phyloP scores from a whole-genome alignment of 2,329 filamentous ascomycete genomes.

The Diaporthe longicolla region DNA sequence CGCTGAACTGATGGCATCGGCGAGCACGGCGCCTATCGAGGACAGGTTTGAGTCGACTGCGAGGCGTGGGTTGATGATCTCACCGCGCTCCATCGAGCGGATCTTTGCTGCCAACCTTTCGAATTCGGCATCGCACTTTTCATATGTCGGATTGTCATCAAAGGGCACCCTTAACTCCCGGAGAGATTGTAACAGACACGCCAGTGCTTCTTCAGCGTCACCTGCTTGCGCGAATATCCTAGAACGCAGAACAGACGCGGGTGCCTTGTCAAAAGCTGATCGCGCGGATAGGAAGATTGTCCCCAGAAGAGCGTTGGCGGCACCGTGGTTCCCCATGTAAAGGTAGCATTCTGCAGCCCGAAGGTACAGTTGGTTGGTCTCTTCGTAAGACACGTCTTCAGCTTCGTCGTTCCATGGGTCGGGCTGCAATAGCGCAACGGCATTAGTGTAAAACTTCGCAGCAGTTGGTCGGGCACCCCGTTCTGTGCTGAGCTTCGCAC shows the following conservation, averaged over 20 bases:
- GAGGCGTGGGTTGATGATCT: constrained; percentile 60
- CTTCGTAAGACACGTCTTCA: constrained; percentile 85
- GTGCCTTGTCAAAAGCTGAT: constrained; percentile 83
- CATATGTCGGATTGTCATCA: constrained; percentile 76
- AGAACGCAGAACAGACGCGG: constrained; percentile 86
- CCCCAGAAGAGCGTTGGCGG: constrained; percentile 77
- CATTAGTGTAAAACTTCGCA: constrained; percentile 84
- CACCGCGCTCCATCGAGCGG: constrained; percentile 66
- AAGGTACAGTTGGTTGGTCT: constrained; percentile 85
- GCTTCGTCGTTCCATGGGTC: constrained; percentile 80
- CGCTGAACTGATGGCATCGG: constrained; percentile 77
- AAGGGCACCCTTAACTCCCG: constrained; percentile 77
- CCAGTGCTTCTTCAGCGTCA: constrained; percentile 77
- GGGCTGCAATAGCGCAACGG: constrained; percentile 83
- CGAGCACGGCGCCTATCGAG: constrained; percentile 77
- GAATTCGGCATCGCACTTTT: constrained; percentile 84
- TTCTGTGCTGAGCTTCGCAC: constrained; percentile 83
- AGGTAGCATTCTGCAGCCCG: constrained; percentile 87
- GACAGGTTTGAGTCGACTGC: constrained; percentile 67
- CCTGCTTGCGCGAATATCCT: constrained; percentile 83
- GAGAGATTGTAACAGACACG: constrained; percentile 79
- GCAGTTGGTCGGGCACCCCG: constrained; percentile 87
- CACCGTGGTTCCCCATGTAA: constrained; percentile 75
- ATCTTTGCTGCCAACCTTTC: constrained; percentile 72
- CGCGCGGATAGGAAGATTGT: constrained; percentile 79